Conservation (phyloP, 257 asterid genomes). For the Linaria vulgaris region DNA sequence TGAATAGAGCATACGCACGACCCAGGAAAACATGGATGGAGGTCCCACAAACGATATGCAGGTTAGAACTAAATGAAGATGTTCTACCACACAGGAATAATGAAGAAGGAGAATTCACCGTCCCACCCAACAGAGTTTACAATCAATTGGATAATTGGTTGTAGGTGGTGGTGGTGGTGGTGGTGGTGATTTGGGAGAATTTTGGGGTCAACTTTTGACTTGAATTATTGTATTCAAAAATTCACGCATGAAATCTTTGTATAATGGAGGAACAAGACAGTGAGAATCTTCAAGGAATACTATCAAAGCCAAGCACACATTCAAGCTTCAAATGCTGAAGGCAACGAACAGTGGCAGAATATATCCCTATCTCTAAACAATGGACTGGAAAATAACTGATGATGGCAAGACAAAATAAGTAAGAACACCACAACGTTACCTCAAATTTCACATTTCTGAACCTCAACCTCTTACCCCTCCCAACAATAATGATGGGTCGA, state of each 20-base stretch:
- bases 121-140: too few relatives aligned
- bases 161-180: too few relatives aligned
- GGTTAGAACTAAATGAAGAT: too few relatives aligned
- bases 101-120: too few relatives aligned
- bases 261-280: background rate
- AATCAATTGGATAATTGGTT: too few relatives aligned
- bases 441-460: constrained; percentile 85
- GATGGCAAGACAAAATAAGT: constrained; percentile 11
- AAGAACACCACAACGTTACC: constrained; percentile 47
- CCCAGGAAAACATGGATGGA: too few relatives aligned
- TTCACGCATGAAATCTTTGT: background rate
- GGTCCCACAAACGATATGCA: too few relatives aligned
- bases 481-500: constrained; percentile 77
- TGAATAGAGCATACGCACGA: too few relatives aligned
- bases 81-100: too few relatives aligned
- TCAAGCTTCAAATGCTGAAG: constrained; percentile 16
- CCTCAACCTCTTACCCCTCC: constrained; percentile 88
- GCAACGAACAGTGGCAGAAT: constrained; percentile 14
- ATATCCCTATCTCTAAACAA: constrained; percentile 11
- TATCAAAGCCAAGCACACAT: constrained; percentile 1
- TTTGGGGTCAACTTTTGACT: background rate
- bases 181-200: background rate
- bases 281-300: constrained; percentile 12
- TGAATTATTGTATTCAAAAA: too few relatives aligned
- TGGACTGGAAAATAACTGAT: constrained; percentile 18